Conservation (phyloP, 345 rosid genomes). For the Salix viminalis region DNA sequence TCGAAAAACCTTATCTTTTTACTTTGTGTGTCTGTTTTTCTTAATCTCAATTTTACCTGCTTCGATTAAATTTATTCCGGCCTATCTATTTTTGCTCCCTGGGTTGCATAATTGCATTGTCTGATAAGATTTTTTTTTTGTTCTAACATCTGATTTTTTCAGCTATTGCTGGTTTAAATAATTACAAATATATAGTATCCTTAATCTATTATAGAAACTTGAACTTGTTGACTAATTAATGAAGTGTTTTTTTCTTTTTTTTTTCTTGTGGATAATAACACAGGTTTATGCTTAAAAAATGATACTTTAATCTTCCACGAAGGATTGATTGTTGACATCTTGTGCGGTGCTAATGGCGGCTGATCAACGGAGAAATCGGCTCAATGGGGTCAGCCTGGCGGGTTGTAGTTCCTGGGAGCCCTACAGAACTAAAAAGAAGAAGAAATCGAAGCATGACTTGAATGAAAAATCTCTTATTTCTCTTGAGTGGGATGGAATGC, state of each 20-base stretch:
- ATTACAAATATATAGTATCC: background rate
- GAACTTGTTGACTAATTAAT: background rate
- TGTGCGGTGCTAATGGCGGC: slow-evolving; percentile 58
- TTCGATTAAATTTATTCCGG: background rate
- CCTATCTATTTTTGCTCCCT: background rate
- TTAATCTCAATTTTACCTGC: background rate
- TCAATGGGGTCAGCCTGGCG: slow-evolving; percentile 52
- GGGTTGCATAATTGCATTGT: slow-evolving; percentile 10
- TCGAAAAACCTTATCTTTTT: background rate
- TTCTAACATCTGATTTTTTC: background rate
- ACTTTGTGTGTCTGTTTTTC: background rate
- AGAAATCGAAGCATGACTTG: slow-evolving; percentile 41
- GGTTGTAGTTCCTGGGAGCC: slow-evolving; percentile 54
- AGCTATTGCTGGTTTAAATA: background rate
- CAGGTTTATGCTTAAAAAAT: background rate
- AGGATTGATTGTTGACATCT: slow-evolving; percentile 17
- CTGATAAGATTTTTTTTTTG: background rate
- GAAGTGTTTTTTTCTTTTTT: background rate
- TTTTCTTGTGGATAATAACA: background rate
- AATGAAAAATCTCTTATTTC: slow-evolving; percentile 59
- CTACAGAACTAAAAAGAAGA: slow-evolving; percentile 64
- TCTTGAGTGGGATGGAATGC: slow-evolving; percentile 76
- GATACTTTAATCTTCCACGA: slow-evolving; percentile 7
- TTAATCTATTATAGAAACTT: background rate
- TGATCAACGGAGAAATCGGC: slow-evolving; percentile 73